Base-by-base conservation (phyloP, 306 rosid species). In the Medicago lupulina region DNA sequence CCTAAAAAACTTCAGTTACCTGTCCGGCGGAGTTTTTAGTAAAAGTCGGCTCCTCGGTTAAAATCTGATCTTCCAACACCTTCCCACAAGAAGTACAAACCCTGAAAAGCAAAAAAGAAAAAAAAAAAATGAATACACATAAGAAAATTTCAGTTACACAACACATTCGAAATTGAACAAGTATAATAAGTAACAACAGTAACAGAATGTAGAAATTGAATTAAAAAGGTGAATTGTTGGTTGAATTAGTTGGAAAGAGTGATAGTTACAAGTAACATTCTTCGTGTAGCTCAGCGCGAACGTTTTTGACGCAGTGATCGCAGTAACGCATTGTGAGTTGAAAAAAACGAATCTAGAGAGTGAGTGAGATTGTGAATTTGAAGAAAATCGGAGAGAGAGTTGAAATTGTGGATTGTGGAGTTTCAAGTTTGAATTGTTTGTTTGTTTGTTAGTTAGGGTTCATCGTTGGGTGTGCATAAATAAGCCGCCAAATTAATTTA, bases 251-350 rank as follows among this genome's bases (percentile, higher is more conserved):
- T 40, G 43, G 12, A 14, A 67, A 67, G 36, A 51, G 23, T 67
- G 66, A 67, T 55, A 77, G 69, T 77, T 39, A 77, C 81, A 77
- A 67, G 81, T 25, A 55, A 77, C 75, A 73, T 4, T 77, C 81
- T 28, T 55, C 81, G 7, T 18, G 36, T 23, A 54, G 61, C n/a
- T 43, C 70, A 0, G 69, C 69, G 1, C 18, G 0, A 5, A 77
- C 81, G 34, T 68, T 9, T 68, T 58, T 68, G 53, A 25, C 39
- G 59, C 81, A 77, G 9, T 69, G 81, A 68, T 44, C 25, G 41
- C 81, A 77, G 76, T 3, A 77, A 36, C 68, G 76, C 81, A 77
- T 77, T 68, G 53, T 14, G 75, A 10, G n/a, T 18, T 14, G 34
- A 68, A 55, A 14, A 58, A 38, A 43, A 59, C 3, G 18, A 68